phyloP scores from a whole-genome alignment of 164 flowering plant species.

The Sextonia rubra region DNA sequence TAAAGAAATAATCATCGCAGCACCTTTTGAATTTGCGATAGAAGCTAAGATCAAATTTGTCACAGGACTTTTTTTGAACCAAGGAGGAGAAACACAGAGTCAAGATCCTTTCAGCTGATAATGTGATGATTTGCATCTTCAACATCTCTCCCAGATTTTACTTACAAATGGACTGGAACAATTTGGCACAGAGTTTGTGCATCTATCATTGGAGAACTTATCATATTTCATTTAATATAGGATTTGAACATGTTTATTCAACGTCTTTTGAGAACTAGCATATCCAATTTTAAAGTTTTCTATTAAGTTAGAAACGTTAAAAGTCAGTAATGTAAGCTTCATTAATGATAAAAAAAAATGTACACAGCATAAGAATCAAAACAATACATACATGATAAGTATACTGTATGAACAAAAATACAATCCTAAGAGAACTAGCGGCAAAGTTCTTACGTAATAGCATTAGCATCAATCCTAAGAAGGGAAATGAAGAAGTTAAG shows the following conservation, averaged over 20 bases:
- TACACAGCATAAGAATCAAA: background rate
- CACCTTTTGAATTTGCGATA: slow-evolving; percentile 98
- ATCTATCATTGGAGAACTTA: background rate
- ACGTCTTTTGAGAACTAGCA: background rate
- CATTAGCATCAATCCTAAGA: too few relatives aligned
- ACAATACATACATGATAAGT: too few relatives aligned
- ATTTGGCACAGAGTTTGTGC: background rate
- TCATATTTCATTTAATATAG: background rate
- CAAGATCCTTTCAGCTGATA: slow-evolving; percentile 5
- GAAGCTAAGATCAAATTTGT: slow-evolving; percentile 89
- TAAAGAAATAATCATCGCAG: slow-evolving; percentile 98
- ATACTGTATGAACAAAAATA: too few relatives aligned
- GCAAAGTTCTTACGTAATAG: too few relatives aligned
- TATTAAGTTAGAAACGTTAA: too few relatives aligned
- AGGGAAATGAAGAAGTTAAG: too few relatives aligned
- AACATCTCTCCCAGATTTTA: background rate
- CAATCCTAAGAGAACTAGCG: too few relatives aligned
- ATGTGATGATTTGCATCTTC: slow-evolving; percentile 1
- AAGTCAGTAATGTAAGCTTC: background rate
- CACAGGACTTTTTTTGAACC: slow-evolving; percentile 88
- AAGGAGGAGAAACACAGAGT: slow-evolving; percentile 24
- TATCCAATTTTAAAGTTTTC: too few relatives aligned
- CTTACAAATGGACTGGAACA: too few relatives aligned
- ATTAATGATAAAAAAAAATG: too few relatives aligned
- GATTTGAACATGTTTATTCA: background rate